Conservation (phyloP, 129 eudicot genomes). For the Mikania micrantha region DNA sequence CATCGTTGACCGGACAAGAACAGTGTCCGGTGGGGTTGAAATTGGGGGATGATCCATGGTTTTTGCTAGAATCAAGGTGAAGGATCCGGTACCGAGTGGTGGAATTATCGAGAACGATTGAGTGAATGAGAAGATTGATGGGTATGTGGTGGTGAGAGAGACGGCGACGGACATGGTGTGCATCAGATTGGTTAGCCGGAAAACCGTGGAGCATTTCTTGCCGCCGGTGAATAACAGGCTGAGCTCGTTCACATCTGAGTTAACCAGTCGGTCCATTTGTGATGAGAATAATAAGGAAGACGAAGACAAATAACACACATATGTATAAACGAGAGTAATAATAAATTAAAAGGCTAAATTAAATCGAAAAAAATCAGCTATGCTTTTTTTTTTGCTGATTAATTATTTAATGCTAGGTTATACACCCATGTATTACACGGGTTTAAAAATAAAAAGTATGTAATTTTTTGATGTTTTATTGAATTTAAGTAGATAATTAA, state of each 20-base stretch:
- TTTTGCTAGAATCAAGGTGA: slow-evolving; percentile 34
- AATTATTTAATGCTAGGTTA: too few species aligned
- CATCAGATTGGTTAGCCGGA: slow-evolving; percentile 67
- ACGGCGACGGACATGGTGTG: slow-evolving; percentile 86
- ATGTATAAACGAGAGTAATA: too few species aligned
- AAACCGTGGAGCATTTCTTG: slow-evolving; percentile 38
- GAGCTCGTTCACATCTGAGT: slow-evolving; percentile 49
- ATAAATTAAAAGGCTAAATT: too few species aligned
- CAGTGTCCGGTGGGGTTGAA: slow-evolving; percentile 40
- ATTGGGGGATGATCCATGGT: slow-evolving; percentile 53
- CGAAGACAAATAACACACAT: too few species aligned
- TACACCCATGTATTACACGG: too few species aligned
- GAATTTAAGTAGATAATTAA: too few species aligned
- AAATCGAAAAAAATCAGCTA: too few species aligned
- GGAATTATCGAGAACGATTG: slow-evolving; percentile 44
- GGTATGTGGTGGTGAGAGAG: slow-evolving; percentile 54
- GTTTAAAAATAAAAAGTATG: too few species aligned
- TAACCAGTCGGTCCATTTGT: slow-evolving; percentile 69
- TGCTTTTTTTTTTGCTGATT: too few species aligned
- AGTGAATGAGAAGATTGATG: slow-evolving; percentile 39
- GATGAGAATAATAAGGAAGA: background rate
- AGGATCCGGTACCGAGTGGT: slow-evolving; percentile 52
- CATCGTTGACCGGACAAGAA: slow-evolving; percentile 63
- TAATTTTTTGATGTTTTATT: too few species aligned
- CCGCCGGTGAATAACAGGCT: slow-evolving; percentile 30